Conservation (phyloP, 805 yeast species). For the Saturnispora besseyi region DNA sequence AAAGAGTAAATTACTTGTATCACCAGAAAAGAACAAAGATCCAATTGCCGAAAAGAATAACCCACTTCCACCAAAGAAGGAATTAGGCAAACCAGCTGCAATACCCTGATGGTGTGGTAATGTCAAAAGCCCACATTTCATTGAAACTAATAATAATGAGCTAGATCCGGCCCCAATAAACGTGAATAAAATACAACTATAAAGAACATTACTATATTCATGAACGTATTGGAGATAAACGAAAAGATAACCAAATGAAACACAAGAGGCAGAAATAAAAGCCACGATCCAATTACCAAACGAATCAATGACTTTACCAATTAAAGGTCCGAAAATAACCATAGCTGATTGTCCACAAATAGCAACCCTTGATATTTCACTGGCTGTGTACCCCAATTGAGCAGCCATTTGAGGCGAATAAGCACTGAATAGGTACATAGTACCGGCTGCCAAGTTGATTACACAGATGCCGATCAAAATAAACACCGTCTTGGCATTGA, state of each 20-base stretch:
- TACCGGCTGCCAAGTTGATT: slow-evolving; percentile 49
- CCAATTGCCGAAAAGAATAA: slow-evolving; percentile 53
- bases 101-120: slow-evolving; percentile 63
- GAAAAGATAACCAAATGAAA: slow-evolving; percentile 47
- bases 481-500: slow-evolving; percentile 11
- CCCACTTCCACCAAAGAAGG: slow-evolving; percentile 70
- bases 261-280: slow-evolving; percentile 39
- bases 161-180: slow-evolving; percentile 66
- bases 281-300: slow-evolving; percentile 50
- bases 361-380: slow-evolving; percentile 56
- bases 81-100: slow-evolving; percentile 68
- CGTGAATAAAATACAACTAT: slow-evolving; percentile 40
- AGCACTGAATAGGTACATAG: slow-evolving; percentile 66
- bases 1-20: slow-evolving; percentile 46
- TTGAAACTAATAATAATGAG: slow-evolving; percentile 50
- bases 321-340: slow-evolving; percentile 54
- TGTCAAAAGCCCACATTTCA: slow-evolving; percentile 65
- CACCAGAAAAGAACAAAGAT: slow-evolving; percentile 43
- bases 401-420: slow-evolving; percentile 70
- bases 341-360: slow-evolving; percentile 61
- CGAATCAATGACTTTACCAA: slow-evolving; percentile 56
- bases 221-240: slow-evolving; percentile 42
- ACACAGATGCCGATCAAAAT: slow-evolving; percentile 17
- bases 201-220: slow-evolving; percentile 29
- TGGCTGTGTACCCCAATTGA: slow-evolving; percentile 47